A percentile compares a stretch with the other conserved stretches of the same genome.
phyloP scores from a whole-genome alignment of 2,329 filamentous ascomycete species.

The Aspergillus floridensis region DNA sequence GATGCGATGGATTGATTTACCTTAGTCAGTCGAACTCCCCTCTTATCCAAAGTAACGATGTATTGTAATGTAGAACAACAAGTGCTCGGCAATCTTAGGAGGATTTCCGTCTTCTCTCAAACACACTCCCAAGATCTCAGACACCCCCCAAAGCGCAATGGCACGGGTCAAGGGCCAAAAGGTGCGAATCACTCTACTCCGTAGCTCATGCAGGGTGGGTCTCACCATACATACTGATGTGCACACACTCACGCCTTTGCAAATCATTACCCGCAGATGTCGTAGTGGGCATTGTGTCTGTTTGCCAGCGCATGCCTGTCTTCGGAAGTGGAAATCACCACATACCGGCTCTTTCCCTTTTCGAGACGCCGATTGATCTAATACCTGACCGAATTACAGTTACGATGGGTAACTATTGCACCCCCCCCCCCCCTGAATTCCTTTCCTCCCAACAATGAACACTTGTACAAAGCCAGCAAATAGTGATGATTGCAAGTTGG shows the following conservation, averaged over 20 bases:
- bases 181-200: conserved; percentile 14
- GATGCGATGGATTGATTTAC: not conserved
- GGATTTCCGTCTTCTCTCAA: not conserved
- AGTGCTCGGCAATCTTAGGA: not conserved
- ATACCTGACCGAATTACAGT: conserved; percentile 3
- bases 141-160: conserved; percentile 10
- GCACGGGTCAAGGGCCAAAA: conserved; percentile 22
- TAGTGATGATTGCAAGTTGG: not conserved
- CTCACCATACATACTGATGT: conserved; percentile 6
- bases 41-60: not conserved
- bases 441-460: not conserved
- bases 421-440: not conserved
- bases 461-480: not conserved
- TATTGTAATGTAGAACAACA: no score
- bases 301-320: conserved; percentile 19
- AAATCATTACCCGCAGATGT: conserved; percentile 24
- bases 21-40: not conserved
- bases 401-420: not conserved
- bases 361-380: not conserved
- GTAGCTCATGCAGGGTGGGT: conserved; percentile 9
- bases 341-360: conserved; percentile 6
- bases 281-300: conserved; percentile 16
- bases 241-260: conserved; percentile 9
- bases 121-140: not conserved
- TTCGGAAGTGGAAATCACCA: conserved; percentile 21